These are phyloP conservation scores for Meyerozyma athensensis DNA, from an alignment of 1,139 yeast species.

Conservation along the genomic window DNA sequence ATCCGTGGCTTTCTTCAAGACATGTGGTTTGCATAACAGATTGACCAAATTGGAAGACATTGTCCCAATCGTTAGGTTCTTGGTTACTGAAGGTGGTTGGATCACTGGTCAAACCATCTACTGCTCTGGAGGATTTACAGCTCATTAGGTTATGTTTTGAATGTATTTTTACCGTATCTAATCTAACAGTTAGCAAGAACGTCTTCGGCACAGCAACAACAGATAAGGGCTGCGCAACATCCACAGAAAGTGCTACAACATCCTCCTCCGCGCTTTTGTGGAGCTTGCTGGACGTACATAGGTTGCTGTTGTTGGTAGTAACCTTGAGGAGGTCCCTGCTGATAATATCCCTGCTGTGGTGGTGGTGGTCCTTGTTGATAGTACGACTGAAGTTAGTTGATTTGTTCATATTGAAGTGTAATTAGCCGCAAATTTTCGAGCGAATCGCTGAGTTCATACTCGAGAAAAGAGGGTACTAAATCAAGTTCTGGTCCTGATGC, in stretches of 20 bases:
- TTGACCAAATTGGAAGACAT: slow-evolving; percentile 58
- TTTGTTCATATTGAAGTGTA: too few species aligned
- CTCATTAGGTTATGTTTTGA: slow-evolving; percentile 26
- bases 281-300: slow-evolving; percentile 38
- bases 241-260: slow-evolving; percentile 32
- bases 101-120: slow-evolving; percentile 66
- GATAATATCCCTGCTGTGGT: slow-evolving; percentile 27
- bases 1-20: slow-evolving; percentile 51
- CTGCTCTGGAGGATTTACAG: slow-evolving; percentile 64
- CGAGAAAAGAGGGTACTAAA: too few species aligned
- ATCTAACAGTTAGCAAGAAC: slow-evolving; percentile 2
- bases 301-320: slow-evolving; percentile 38
- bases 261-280: slow-evolving; percentile 24
- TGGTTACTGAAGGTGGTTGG: slow-evolving; percentile 66
- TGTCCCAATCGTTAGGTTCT: slow-evolving; percentile 57
- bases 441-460: too few species aligned
- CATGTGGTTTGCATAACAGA: slow-evolving; percentile 43
- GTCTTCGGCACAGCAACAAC: slow-evolving; percentile 44
- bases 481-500: background rate
- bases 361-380: slow-evolving; percentile 16
- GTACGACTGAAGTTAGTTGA: slow-evolving; percentile 3
- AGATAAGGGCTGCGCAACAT: slow-evolving; percentile 38
- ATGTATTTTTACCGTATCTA: background rate
- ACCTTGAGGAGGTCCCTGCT: slow-evolving; percentile 22
- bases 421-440: too few species aligned